Base-by-base conservation (phyloP, 495 filamentous ascomycete species). In the Rostrohypoxylon terebratum region DNA sequence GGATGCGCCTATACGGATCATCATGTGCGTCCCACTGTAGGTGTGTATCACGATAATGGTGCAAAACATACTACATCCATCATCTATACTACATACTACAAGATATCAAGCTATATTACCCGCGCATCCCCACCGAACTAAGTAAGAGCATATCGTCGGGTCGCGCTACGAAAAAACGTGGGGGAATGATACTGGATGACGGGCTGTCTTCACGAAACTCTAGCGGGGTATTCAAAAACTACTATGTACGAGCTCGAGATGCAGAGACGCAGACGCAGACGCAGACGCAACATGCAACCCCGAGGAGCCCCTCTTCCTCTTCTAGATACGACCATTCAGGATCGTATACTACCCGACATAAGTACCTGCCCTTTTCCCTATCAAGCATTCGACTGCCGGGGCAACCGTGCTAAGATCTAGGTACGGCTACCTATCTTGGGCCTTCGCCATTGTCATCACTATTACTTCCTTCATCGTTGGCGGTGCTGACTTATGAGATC, bases 141-240 rank as follows among this genome's bases (percentile, higher is more conserved):
- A 57, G 66, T 53, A 53, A 57, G 63, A 64, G 54, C 40, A 23
- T 67, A 51, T 69, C 60, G 57, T 75, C 73, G 70, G 71, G 66
- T 73, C 71, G 71, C 68, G 48, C 69, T 70, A 75, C 71, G 31
- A 50, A 45, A 76, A 72, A 79, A 79, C 79, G 77, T 79, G 79
- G 79, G 77, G 78, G 69, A 77, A 74, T 71, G 14, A 63, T 63
- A 77, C 69, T 80, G 74, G 78, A 74, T 77, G 69, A 75, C 68
- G 73, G 69, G 75, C 31, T 68, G 23, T 67, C 33, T 31, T 76
- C 47, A 33, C 63, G 65, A 57, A 68, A 64, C 65, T 55, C 53
- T 76, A 45, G 76, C 68, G 73, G 76, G 76, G 76, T 78, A 77
- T 55, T 69, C 40, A 44, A 74, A 53, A 55, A n/a, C n/a, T n/a